Base-by-base conservation (phyloP, 257 asterid genomes). In the Nicotiana tabacum region DNA sequence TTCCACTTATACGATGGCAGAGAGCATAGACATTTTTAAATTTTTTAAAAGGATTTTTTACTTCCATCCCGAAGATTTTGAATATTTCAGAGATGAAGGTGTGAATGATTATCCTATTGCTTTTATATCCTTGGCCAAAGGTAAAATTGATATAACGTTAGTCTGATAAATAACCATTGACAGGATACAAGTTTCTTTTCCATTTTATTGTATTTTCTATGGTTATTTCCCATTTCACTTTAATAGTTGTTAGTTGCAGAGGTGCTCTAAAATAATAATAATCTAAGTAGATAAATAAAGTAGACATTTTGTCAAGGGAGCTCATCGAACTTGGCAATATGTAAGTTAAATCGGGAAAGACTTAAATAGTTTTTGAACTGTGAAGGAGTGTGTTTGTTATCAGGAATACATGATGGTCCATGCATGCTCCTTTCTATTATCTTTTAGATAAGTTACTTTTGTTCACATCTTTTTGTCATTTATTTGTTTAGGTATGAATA, bases 401-500 rank as follows among this genome's bases (percentile, higher is more conserved):
- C 13, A 17, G 15, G 37, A 67, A 17, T 67, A 17, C 77, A 67
- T 39, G 74, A 10, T 43, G 60, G 21, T 74, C 61, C 79, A 13
- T 72, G 62, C 43, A 24, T 74, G 62, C 61, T 74, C 24, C 62
- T 74, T 35, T 9, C 6, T 78, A n/a, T 32, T 15, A 39, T 16
- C 33, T 24, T 37, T 1, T 12, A 3, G 3, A 61, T 17, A 27
- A 30, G 48, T 64, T 17, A 0, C 2, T 17, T 81, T 76, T 77
- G 39, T 32, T 30, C 64, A 43, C 12, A 81, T 18, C 58, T 51
- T 57, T 9, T 16, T 37, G 72, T 27, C 32, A 6, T 30, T 77
- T 5, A 74, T 27, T 66, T 84, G 76, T 80, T 83, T 66, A 96
- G 99, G 98, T 81, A 96, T 96, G 99, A 94, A 96, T 88, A 94